Evolutionary conservation across 345 rosid genomes (phyloP).

Genomic region (Eutrema japonicum): DNA sequence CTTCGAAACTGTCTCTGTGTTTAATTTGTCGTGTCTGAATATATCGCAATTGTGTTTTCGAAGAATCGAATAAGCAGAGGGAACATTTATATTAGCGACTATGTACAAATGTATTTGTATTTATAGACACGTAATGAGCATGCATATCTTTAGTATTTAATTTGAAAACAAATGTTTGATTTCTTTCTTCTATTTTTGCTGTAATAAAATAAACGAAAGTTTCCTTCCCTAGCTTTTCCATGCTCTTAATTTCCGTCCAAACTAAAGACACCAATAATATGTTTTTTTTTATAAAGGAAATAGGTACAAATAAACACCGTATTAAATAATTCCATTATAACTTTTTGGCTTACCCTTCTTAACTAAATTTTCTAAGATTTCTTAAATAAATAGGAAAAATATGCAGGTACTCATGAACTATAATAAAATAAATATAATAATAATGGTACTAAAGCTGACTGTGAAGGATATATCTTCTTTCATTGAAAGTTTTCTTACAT

Average conservation of each 20-base stretch:
- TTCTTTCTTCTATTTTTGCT: neutral
- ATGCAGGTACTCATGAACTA: neutral
- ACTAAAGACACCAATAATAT: constrained; percentile 18
- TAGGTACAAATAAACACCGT: constrained; percentile 11
- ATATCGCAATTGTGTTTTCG: constrained; percentile 19
- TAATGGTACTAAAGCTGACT: constrained; percentile 22
- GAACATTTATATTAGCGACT: constrained; percentile 17
- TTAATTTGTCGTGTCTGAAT: constrained; percentile 18
- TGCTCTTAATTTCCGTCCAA: constrained; percentile 28
- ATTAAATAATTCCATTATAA: neutral
- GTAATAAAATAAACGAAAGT: neutral
- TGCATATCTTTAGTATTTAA: constrained; percentile 37
- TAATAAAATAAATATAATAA: neutral
- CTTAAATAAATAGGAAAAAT: neutral
- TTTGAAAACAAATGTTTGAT: neutral
- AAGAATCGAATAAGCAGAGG: constrained; percentile 28
- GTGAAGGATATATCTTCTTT: neutral
- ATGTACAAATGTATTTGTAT: constrained; percentile 36
- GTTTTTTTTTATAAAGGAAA: neutral
- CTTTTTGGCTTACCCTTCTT: neutral
- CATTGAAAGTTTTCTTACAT: constrained; percentile 14
- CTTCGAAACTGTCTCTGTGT: constrained; percentile 8
- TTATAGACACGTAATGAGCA: constrained; percentile 43
- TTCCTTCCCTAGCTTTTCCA: constrained; percentile 9
- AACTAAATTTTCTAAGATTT: neutral